Conservation (phyloP, 257 asterid species). For the Salvia miltiorrhiza region DNA sequence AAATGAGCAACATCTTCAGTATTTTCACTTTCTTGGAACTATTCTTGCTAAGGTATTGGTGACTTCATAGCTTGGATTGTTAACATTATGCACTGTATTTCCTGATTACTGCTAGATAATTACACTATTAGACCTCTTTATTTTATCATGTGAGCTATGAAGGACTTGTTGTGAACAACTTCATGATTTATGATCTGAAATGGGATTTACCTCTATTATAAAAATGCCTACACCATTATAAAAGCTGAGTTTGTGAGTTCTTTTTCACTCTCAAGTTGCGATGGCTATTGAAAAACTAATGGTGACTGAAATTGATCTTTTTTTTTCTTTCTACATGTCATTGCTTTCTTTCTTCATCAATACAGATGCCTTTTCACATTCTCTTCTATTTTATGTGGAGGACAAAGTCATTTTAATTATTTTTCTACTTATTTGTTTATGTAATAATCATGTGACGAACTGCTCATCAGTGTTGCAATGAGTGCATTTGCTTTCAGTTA, state of each 20-base stretch:
- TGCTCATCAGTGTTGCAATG: not conserved
- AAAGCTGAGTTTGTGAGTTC: not conserved
- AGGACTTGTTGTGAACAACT: not conserved
- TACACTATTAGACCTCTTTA: conserved; percentile 2
- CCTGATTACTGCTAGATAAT: not conserved
- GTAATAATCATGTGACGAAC: not conserved
- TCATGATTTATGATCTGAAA: not conserved
- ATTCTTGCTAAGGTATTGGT: conserved; percentile 88
- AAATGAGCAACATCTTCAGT: conserved; percentile 91
- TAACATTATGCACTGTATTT: conserved; percentile 8
- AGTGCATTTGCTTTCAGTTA: not conserved
- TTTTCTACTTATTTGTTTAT: not conserved
- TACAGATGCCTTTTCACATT: not conserved
- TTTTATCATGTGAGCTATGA: not conserved
- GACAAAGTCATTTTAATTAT: not conserved
- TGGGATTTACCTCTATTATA: not conserved
- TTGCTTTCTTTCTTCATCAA: not conserved
- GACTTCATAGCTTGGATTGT: conserved; percentile 1
- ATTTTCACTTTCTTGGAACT: conserved; percentile 91
- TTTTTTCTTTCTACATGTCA: not conserved
- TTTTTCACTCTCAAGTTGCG: not conserved
- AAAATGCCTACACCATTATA: not conserved
- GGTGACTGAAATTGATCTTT: not conserved
- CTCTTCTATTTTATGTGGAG: not conserved
- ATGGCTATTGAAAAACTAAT: conserved; percentile 3